Conservation (phyloP, 768 basidiomycete genomes). For the Leccinellum rugosiceps region DNA sequence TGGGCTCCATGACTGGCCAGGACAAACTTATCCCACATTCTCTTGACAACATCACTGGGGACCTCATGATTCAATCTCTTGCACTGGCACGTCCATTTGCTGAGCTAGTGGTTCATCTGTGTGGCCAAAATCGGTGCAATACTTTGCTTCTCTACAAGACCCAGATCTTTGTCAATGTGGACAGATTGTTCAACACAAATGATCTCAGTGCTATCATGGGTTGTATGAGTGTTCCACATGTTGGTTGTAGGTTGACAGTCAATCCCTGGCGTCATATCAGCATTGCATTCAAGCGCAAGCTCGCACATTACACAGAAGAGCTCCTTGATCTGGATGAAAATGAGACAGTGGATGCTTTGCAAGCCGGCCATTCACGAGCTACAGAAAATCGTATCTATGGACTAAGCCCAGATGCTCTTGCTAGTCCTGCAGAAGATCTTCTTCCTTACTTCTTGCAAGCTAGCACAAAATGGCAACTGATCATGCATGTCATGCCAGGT, state of each 20-base stretch:
- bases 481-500: background rate
- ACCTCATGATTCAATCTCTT: background rate
- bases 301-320: background rate
- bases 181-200: background rate
- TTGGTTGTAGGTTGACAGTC: background rate
- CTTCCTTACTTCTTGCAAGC: background rate
- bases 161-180: background rate
- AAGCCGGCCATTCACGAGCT: background rate
- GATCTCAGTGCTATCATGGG: background rate
- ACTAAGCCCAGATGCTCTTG: background rate
- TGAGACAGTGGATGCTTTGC: background rate
- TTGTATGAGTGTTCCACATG: fast-evolving
- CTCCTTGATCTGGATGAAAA: background rate
- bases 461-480: background rate
- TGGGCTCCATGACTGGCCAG: background rate
- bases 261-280: background rate
- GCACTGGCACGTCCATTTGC: background rate
- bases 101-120: background rate
- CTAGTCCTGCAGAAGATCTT: background rate
- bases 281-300: background rate
- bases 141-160: background rate
- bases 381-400: background rate
- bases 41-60: background rate
- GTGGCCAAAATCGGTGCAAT: background rate
- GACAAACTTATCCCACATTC: background rate